Evolutionary conservation across 2,329 filamentous ascomycete species (phyloP), one percentile per base, ranked within the genome.

Genomic region (Colletotrichum agaves): DNA sequence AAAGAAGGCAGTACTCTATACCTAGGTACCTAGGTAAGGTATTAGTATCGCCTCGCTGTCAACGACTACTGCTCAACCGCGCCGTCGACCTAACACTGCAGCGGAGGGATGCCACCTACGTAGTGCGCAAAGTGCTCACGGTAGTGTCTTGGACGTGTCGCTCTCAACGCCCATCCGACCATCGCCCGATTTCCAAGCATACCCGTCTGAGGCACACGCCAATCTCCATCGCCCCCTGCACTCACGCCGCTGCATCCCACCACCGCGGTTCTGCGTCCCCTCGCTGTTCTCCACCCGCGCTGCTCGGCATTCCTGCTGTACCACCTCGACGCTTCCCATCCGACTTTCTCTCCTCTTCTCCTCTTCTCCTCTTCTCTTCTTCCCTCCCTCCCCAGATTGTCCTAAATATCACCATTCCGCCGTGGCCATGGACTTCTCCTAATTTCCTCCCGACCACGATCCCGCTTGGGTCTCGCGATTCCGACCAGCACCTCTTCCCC

Each of bases 181-280:
- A 60, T 68, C 61, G 65, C 49, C 55, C 65, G 65, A 68, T 68
- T 68, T 68, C 65, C 61, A 68, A 68, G 47, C 65, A 68, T 60
- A 61, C 65, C 61, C 61, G 53, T 65, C 65, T 55, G 61, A 65
- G 44, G 52, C 55, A 46, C 53, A 47, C 49, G 39, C 46, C 61
- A 21, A 49, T 52, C 46, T 65, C 27, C 37, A 56, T 27, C 39
- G 41, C 58, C 56, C 49, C 56, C 49, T 49, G 52, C n/a, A 19
- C 49, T 67, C 53, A 43, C 33, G 17, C 37, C 50, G 58, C 47
- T 64, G 61, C 57, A 61, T 59, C 55, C 64, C 68, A 70, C 65
- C 60, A 23, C 65, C 47, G 68, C 65, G 68, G 65, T 61, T 60
- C 67, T 56, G 44, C 61, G 60, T 63, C 61, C 61, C 52, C 61